Conservation (phyloP, 345 rosid species). For the Kernera saxatilis region DNA sequence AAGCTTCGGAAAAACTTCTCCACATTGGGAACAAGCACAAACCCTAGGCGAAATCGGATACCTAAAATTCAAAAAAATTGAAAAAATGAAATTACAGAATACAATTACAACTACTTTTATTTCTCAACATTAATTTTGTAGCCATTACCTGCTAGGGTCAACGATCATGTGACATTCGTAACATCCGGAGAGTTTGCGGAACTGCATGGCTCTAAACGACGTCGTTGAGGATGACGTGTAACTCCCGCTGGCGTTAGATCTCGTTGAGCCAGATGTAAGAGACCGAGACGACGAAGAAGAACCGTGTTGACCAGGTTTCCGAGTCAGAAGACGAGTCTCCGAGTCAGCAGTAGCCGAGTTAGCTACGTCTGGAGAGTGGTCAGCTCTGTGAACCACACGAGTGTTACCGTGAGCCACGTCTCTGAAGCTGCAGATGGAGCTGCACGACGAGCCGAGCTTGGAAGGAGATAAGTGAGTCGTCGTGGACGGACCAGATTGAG, state of each 20-base stretch:
- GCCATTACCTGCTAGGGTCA: conserved; percentile 83
- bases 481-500: conserved; percentile 15
- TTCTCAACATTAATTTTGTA: background rate
- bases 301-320: conserved; percentile 37
- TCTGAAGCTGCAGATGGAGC: conserved; percentile 80
- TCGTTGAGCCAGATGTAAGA: conserved; percentile 38
- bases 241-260: conserved; percentile 44
- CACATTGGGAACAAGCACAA: conserved; percentile 78
- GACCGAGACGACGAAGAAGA: conserved; percentile 48
- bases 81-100: background rate
- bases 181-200: conserved; percentile 94
- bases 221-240: conserved; percentile 33
- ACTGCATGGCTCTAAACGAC: conserved; percentile 86
- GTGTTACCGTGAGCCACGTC: conserved; percentile 89
- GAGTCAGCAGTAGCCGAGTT: conserved; percentile 45
- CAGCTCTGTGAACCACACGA: conserved; percentile 91
- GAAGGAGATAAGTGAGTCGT: conserved; percentile 21
- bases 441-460: conserved; percentile 63
- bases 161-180: conserved; percentile 92
- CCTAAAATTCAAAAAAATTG: conserved; percentile 30
- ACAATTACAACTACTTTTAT: background rate
- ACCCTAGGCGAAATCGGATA: conserved; percentile 65
- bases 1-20: conserved; percentile 85
- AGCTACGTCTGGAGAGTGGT: conserved; percentile 69
- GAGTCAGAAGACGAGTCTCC: conserved; percentile 52